phyloP scores from a whole-genome alignment of 2,329 filamentous ascomycete species.

The Cryphonectria japonica region DNA sequence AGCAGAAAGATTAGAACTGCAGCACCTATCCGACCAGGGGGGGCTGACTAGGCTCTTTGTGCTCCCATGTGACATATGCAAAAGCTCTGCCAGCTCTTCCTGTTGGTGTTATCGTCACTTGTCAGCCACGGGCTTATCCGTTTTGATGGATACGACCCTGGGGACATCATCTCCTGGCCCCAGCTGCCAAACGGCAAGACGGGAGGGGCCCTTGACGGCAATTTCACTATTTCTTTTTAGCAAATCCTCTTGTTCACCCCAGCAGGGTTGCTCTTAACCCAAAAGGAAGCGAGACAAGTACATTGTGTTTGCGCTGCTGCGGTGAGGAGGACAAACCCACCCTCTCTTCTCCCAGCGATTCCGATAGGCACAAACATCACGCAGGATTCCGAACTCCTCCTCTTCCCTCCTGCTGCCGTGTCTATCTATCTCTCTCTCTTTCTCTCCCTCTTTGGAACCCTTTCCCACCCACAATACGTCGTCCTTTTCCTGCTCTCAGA shows the following conservation, averaged over 20 bases:
- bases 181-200: background rate
- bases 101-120: slow-evolving; percentile 9
- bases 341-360: background rate
- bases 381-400: background rate
- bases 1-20: slow-evolving; percentile 16
- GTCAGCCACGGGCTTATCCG: slow-evolving; percentile 11
- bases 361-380: slow-evolving; percentile 7
- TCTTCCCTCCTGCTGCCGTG: background rate
- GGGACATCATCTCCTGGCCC: background rate
- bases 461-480: slow-evolving; percentile 5
- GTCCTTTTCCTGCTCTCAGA: slow-evolving; percentile 14
- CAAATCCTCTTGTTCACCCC: background rate
- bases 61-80: background rate
- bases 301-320: background rate
- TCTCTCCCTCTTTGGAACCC: background rate
- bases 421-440: background rate
- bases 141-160: background rate
- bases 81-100: background rate
- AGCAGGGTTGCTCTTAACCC: background rate
- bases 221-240: background rate
- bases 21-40: slow-evolving; percentile 10
- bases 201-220: background rate
- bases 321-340: background rate
- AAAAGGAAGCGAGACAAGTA: background rate
- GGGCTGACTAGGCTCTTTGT: background rate